These are phyloP conservation scores for Hypoxylon sp. DNA, from an alignment of 2,329 filamentous ascomycete genomes.

Conservation along the genomic window DNA sequence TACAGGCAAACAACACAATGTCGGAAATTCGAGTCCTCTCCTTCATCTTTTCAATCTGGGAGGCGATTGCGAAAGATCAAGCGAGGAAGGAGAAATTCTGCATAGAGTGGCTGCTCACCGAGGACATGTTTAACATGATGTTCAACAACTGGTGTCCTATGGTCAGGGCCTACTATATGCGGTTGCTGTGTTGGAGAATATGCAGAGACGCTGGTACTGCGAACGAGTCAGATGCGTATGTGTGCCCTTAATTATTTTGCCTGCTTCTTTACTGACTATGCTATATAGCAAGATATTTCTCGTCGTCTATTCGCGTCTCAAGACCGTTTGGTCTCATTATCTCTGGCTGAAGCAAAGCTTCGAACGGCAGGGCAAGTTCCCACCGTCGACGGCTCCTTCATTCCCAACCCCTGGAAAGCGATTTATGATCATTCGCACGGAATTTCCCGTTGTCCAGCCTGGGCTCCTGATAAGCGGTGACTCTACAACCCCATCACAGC, in stretches of 20 bases:
- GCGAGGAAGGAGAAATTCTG: constrained; percentile 75
- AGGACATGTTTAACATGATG: constrained; percentile 77
- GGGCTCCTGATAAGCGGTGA: constrained; percentile 61
- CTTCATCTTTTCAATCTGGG: constrained; percentile 83
- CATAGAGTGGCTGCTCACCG: constrained; percentile 76
- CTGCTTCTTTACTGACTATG: constrained; percentile 35
- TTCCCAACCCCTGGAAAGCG: constrained; percentile 84
- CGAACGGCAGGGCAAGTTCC: constrained; percentile 60
- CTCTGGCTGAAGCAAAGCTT: constrained; percentile 75
- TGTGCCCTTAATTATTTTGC: neutral
- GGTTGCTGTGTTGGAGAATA: constrained; percentile 87
- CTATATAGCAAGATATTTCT: constrained; percentile 72
- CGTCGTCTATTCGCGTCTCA: constrained; percentile 71
- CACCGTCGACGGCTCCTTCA: constrained; percentile 80
- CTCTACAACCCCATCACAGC: constrained; percentile 47
- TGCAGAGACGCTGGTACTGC: constrained; percentile 76
- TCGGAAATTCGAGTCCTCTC: constrained; percentile 86
- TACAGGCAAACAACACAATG: constrained; percentile 85
- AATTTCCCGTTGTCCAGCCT: constrained; percentile 59
- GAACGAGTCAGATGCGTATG: constrained; percentile 72
- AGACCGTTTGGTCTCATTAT: constrained; percentile 80
- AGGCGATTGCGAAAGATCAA: constrained; percentile 70
- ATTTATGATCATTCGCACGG: constrained; percentile 88
- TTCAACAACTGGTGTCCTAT: constrained; percentile 97
- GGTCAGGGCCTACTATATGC: constrained; percentile 93